Conservation (phyloP, 2,329 filamentous ascomycete genomes). For the Ambrosiella cleistominuta region DNA sequence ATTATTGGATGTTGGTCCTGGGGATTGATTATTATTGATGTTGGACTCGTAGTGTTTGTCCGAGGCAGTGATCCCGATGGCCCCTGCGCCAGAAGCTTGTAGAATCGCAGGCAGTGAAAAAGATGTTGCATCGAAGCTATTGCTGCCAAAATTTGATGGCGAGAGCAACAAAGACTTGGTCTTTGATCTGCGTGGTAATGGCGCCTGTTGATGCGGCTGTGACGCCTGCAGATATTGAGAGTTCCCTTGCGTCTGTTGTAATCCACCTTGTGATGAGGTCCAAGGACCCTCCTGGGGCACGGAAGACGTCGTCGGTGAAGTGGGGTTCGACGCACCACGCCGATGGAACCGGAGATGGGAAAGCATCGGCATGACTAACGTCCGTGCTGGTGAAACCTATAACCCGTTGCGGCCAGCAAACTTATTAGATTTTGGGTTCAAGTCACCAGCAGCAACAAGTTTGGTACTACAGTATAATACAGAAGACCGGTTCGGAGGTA, state of each 20-base stretch:
- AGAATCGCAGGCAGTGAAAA: constrained; percentile 15
- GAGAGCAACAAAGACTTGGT: constrained; percentile 11
- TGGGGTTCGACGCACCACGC: constrained; percentile 37
- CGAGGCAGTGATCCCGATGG: neutral
- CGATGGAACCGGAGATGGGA: constrained; percentile 42
- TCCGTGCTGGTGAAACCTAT: too few relatives aligned
- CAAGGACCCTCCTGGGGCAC: constrained; percentile 1
- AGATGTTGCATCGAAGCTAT: constrained; percentile 12
- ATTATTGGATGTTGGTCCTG: constrained; percentile 18
- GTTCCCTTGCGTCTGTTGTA: constrained; percentile 1
- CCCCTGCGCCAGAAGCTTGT: neutral
- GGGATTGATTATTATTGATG: constrained; percentile 14
- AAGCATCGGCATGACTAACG: constrained; percentile 23
- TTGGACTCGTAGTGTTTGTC: constrained; percentile 3
- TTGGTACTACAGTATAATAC: neutral
- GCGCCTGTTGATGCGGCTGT: constrained; percentile 4
- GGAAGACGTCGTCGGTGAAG: constrained; percentile 29
- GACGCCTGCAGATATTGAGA: constrained; percentile 7
- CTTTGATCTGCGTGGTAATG: constrained; percentile 10
- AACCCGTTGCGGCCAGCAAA: too few relatives aligned
- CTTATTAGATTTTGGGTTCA: too few relatives aligned
- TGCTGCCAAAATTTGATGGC: constrained; percentile 14
- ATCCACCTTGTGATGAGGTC: neutral
- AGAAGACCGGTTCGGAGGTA: neutral
- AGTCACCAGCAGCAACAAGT: too few relatives aligned